These are phyloP conservation scores for Globisporangium abappressorium DNA, from an alignment of 352 stramenopile species.

Conservation along the genomic window DNA sequence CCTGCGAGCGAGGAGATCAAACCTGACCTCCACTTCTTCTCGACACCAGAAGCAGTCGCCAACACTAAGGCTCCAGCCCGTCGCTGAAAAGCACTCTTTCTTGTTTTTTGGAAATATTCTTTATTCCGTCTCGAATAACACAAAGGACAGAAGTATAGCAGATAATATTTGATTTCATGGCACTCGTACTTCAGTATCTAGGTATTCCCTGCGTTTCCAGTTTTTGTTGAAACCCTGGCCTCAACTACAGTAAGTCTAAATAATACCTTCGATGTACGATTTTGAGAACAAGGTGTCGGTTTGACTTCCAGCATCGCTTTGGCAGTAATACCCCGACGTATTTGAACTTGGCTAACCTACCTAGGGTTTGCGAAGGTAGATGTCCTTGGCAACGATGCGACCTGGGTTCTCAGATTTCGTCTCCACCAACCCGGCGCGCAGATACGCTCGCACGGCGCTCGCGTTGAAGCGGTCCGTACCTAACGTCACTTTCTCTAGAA, in stretches of 20 bases:
- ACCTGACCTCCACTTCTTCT: too few relatives aligned
- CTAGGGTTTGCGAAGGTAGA: not conserved
- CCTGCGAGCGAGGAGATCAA: too few relatives aligned
- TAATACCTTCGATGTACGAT: not conserved
- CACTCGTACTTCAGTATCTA: too few relatives aligned
- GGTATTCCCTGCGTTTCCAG: too few relatives aligned
- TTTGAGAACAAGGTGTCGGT: not conserved
- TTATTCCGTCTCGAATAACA: too few relatives aligned
- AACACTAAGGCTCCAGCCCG: too few relatives aligned
- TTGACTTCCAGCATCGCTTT: not conserved
- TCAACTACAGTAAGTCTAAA: not conserved
- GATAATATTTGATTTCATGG: too few relatives aligned
- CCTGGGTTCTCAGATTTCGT: not conserved
- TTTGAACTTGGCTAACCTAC: not conserved
- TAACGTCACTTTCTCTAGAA: not conserved
- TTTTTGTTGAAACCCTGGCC: too few relatives aligned
- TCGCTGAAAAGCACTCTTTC: too few relatives aligned
- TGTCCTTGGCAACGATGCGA: not conserved
- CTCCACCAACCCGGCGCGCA: not conserved
- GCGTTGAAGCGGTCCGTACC: conserved; percentile 3
- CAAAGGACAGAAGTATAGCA: too few relatives aligned
- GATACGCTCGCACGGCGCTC: conserved; percentile 5
- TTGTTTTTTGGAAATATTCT: too few relatives aligned
- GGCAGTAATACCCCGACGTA: not conserved
- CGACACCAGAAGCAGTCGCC: too few relatives aligned